Evolutionary conservation across 495 filamentous ascomycete species (phyloP).

Genomic region (Platismatia glauca): DNA sequence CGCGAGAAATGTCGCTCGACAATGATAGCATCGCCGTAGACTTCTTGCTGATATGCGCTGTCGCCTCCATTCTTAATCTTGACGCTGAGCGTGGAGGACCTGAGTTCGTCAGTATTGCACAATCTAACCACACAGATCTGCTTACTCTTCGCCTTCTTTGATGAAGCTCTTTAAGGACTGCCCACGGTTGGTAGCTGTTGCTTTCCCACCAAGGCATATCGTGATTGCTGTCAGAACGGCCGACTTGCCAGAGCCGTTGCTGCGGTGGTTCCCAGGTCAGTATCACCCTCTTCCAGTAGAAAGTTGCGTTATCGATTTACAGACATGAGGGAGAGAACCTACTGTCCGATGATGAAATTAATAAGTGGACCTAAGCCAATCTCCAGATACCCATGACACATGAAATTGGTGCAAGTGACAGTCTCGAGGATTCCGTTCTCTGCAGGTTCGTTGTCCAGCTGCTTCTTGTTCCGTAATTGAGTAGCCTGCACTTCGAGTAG

Average conservation of each 20-base stretch:
- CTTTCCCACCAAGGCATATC: conserved; percentile 87
- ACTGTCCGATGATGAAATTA: conserved; percentile 91
- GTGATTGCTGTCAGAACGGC: conserved; percentile 92
- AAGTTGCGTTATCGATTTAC: not conserved
- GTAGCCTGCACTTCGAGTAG: conserved; percentile 58
- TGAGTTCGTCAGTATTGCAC: conserved; percentile 21
- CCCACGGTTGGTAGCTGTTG: conserved; percentile 92
- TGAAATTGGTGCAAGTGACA: conserved; percentile 82
- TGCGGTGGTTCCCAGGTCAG: not conserved
- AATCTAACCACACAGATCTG: conserved; percentile 22
- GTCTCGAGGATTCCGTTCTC: conserved; percentile 79
- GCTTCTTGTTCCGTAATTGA: conserved; percentile 49
- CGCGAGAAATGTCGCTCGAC: conserved; percentile 82
- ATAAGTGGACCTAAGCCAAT: conserved; percentile 83
- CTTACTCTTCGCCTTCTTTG: conserved; percentile 74
- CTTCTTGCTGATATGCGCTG: conserved; percentile 71
- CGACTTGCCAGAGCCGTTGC: conserved; percentile 96
- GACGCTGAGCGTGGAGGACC: conserved; percentile 49
- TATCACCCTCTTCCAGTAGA: not conserved
- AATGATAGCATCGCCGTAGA: conserved; percentile 78
- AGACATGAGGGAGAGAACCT: not conserved
- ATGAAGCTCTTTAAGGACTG: conserved; percentile 84
- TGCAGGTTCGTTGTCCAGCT: conserved; percentile 60
- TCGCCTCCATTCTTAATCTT: conserved; percentile 83
- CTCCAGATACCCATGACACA: conserved; percentile 79